Percentiles rank a stretch among this genome's conserved stretches.
phyloP scores from a whole-genome alignment of 2,329 filamentous ascomycete species.

The Hypoxylon sp. region DNA sequence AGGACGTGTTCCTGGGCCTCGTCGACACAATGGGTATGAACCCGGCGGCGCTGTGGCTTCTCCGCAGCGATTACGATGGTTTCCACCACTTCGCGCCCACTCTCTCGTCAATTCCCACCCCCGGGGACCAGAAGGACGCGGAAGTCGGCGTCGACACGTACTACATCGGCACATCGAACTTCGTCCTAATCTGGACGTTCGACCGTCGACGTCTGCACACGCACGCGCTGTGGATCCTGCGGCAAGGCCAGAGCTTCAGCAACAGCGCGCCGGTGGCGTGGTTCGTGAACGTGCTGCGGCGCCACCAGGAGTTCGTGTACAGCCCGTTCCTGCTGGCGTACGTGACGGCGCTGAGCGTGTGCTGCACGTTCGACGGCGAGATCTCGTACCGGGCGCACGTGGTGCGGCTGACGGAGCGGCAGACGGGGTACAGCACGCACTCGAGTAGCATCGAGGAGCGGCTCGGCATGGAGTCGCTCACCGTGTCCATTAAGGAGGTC shows the following conservation, averaged over 20 bases:
- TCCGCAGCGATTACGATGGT: slow-evolving; percentile 49
- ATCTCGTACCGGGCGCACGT: slow-evolving; percentile 41
- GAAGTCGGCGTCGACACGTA: slow-evolving; percentile 37
- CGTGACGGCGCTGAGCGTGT: slow-evolving; percentile 42
- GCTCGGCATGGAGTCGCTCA: slow-evolving; percentile 40
- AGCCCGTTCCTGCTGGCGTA: slow-evolving; percentile 48
- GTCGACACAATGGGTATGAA: slow-evolving; percentile 46
- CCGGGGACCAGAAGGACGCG: neutral
- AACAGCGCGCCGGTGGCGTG: slow-evolving; percentile 37
- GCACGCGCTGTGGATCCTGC: slow-evolving; percentile 44
- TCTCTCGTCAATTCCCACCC: neutral
- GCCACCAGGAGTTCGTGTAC: slow-evolving; percentile 40
- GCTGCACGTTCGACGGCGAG: slow-evolving; percentile 48
- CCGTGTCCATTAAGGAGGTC: slow-evolving; percentile 41
- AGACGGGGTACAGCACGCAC: slow-evolving; percentile 42
- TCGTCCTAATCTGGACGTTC: slow-evolving; percentile 50
- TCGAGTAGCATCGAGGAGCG: slow-evolving; percentile 41
- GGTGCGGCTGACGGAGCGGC: slow-evolving; percentile 36
- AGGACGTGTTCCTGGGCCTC: slow-evolving; percentile 46
- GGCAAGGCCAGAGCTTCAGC: slow-evolving; percentile 31
- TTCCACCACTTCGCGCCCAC: slow-evolving; percentile 47
- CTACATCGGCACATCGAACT: slow-evolving; percentile 47
- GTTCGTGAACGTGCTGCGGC: slow-evolving; percentile 44
- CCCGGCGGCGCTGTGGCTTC: slow-evolving; percentile 48
- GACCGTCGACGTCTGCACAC: slow-evolving; percentile 39